Evolutionary conservation across 805 yeast genomes (phyloP), one percentile per base, ranked within the genome.

Genomic region (Pichia phayaonensis): DNA sequence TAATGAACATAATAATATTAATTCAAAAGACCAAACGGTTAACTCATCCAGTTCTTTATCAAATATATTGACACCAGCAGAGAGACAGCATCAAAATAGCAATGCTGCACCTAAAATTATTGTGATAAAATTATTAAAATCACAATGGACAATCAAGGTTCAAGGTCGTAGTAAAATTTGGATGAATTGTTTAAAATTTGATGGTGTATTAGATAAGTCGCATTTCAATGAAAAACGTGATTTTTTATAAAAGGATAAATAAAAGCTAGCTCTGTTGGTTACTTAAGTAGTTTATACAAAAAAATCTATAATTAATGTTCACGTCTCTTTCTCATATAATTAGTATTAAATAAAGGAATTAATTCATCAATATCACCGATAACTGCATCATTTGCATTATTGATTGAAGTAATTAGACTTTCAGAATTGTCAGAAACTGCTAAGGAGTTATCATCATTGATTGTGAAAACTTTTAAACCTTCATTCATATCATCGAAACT

Each of bases 291-390:
- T 40, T 8, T 43, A 12, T 43, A 43, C 31, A 43, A 20, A 42
- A 23, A 11, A 16, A 23, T 34, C 20, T 34, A 21, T 2, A 11
- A 23, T 63, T 64, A 81, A 62, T 81, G 83, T 57, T 82, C 86
- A 61, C 85, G 77, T 66, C 86, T 74, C 65, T 82, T 82, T 61
- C 86, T 76, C 55, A 82, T 67, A 42, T 76, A 71, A 50, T 72
- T 72, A 36, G 76, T 70, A 39, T 73, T 72, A 61, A 79, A 80
- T 53, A 82, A 72, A 16, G 86, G 84, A 56, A 77, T 69, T 42
- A 74, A 60, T 41, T 66, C 66, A 2, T 73, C 74, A 2, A 64
- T 38, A 34, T 56, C 59, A 43, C 55, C 67, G 43, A 65, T 51
- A 29, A 55, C 52, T 2, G 56, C 43, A 45, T 51, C 51, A 45